These are phyloP conservation scores for Plantago ovata DNA, from an alignment of 257 asterid species.

Conservation along the genomic window DNA sequence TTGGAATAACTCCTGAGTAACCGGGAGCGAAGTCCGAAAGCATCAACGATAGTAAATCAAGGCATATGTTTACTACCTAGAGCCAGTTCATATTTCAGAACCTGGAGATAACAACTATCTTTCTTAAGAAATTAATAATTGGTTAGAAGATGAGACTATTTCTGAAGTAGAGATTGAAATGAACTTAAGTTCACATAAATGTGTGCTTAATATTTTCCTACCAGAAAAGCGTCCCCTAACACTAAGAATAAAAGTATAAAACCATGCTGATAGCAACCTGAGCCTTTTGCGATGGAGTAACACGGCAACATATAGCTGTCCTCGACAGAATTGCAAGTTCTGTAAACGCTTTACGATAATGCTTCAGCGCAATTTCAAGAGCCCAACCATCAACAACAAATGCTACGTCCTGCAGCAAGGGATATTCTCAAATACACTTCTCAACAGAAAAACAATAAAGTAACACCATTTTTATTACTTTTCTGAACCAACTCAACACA, in stretches of 20 bases:
- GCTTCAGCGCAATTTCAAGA: slow-evolving; percentile 93
- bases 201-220: not conserved
- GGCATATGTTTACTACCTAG: too few species aligned
- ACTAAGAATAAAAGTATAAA: not conserved
- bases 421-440: slow-evolving; percentile 22
- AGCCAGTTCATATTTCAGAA: too few species aligned
- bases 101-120: too few species aligned
- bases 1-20: too few species aligned
- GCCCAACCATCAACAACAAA: slow-evolving; percentile 99
- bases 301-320: slow-evolving; percentile 98
- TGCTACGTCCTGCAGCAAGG: slow-evolving; percentile 74
- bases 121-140: too few species aligned
- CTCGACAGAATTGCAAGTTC: slow-evolving; percentile 89
- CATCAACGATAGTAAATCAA: too few species aligned
- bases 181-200: not conserved
- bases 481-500: slow-evolving; percentile 16
- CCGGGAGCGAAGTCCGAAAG: too few species aligned
- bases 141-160: too few species aligned
- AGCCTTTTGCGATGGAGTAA: slow-evolving; percentile 99
- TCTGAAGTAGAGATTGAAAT: too few species aligned
- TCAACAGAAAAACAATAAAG: slow-evolving; percentile 2
- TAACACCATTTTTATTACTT: not conserved
- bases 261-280: slow-evolving; percentile 45
- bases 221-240: not conserved
- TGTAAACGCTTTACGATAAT: slow-evolving; percentile 80